Evolutionary conservation across 1,139 yeast genomes (phyloP).

Genomic region (Yamadazyma friedrichii): DNA sequence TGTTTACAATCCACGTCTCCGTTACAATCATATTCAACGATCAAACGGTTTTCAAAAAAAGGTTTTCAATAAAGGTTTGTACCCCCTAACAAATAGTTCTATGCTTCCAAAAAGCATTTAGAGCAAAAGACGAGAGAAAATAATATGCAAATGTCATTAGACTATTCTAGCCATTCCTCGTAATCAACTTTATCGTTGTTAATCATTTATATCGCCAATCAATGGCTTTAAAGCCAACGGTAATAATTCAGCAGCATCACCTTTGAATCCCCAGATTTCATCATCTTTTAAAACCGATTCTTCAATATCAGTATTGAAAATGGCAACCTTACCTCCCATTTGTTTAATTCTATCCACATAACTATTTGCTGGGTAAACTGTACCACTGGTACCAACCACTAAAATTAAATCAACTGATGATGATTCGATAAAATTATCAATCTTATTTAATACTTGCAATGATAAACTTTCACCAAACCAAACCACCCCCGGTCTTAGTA

Average conservation of each 20-base stretch:
- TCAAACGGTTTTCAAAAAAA: too few relatives aligned
- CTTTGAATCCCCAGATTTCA: constrained; percentile 69
- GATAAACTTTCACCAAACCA: constrained; percentile 92
- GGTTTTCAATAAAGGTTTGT: too few relatives aligned
- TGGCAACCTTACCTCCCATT: constrained; percentile 80
- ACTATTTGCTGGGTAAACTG: constrained; percentile 90
- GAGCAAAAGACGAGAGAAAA: too few relatives aligned
- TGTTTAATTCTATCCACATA: constrained; percentile 73
- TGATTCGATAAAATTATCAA: constrained; percentile 69
- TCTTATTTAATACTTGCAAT: constrained; percentile 54
- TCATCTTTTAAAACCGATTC: constrained; percentile 38
- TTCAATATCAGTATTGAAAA: constrained; percentile 71
- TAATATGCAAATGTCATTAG: too few relatives aligned
- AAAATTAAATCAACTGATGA: constrained; percentile 64
- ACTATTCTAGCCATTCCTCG: too few relatives aligned
- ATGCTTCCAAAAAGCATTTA: too few relatives aligned
- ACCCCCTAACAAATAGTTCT: too few relatives aligned
- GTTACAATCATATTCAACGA: too few relatives aligned
- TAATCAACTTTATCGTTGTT: too few relatives aligned
- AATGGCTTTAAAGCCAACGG: constrained; percentile 66
- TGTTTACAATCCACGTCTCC: too few relatives aligned
- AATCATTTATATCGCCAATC: constrained; percentile 14
- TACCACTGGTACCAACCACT: constrained; percentile 83
- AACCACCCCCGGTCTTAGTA: constrained; percentile 83
- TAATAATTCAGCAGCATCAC: constrained; percentile 74